phyloP scores from a whole-genome alignment of 768 basidiomycete species.

The Steccherinum ochraceum region DNA sequence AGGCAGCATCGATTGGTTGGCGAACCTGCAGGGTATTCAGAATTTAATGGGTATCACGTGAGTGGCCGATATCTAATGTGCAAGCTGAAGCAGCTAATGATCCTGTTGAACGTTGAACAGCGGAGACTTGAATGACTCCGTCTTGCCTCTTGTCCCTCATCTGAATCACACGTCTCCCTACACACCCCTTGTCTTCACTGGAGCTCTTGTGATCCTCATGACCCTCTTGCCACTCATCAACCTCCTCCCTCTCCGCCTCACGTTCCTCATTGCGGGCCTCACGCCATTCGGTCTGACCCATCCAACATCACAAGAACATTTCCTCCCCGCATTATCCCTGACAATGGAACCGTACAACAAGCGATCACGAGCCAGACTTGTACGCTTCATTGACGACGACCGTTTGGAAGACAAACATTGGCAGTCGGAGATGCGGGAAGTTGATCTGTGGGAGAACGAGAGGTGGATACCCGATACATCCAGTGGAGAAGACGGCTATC shows the following conservation, averaged over 20 bases:
- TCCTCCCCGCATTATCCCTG: conserved; percentile 26
- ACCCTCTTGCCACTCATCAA: conserved; percentile 21
- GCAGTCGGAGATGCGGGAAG: conserved; percentile 56
- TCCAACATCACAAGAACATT: conserved; percentile 30
- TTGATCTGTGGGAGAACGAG: conserved; percentile 82
- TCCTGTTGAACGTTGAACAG: conserved; percentile 29
- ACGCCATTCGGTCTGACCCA: conserved; percentile 47
- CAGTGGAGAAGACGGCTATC: conserved; percentile 8
- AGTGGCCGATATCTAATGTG: conserved; percentile 28
- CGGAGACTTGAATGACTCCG: conserved; percentile 52
- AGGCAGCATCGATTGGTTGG: conserved; percentile 74
- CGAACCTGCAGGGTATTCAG: conserved; percentile 85
- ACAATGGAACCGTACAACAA: conserved; percentile 11
- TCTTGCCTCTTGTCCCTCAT: conserved; percentile 45
- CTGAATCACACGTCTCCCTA: conserved; percentile 47
- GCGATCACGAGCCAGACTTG: conserved; percentile 15
- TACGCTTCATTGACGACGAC: conserved; percentile 53
- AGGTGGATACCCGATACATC: conserved; percentile 33
- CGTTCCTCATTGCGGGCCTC: conserved; percentile 47
- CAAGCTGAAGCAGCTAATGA: too few species aligned
- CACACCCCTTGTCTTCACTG: conserved; percentile 45
- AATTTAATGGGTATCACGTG: conserved; percentile 85
- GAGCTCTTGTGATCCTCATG: conserved; percentile 38
- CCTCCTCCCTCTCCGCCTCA: conserved; percentile 32
- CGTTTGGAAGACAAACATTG: conserved; percentile 57